Base-by-base conservation (phyloP, 176 grass and related monocot species). In the Rhynchospora breviuscula region DNA sequence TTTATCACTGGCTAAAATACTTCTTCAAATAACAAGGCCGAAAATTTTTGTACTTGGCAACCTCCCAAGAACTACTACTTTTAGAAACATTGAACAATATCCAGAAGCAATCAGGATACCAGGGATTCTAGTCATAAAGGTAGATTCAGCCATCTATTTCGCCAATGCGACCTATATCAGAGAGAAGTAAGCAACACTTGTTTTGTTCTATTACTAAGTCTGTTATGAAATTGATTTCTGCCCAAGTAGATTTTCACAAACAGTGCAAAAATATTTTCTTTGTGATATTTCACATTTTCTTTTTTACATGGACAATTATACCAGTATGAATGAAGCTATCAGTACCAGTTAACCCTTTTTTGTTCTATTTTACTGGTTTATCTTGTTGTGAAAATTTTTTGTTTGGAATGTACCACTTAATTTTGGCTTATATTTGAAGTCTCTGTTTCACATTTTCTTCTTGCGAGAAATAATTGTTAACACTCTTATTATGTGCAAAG, bases 91-190 rank as follows among this genome's bases (percentile, higher is more conserved):
- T 21, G 87, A 93, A 35, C 94, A 97, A 67, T 97, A 97, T 53
- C 86, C 91, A 1, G 91, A 97, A 46, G 91, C 94, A 59, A 87
- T 48, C 67, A 88, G 82, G 78, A 86, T 97, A 45, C 87, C 94
- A 5, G 91, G 89, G 21, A 17, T 91, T 71, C 61, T 93, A 21
- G 88, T 93, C 73, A 67, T 97, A 60, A 91, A 89, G 78, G 91
- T 93, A n/a, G 94, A 97, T 80, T 97, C 94, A n/a, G 89, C 89
- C 25, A 93, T 97, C 9, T 93, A 97, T 79, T 97, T 97, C 86
- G 86, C 89, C 33, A 97, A 97, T 79, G 91, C 94, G 18, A 97
- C 92, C 35, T 93, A 97, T 79, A 43, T 90, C 85, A 97, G 89
- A 81, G 94, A 97, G 64, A 97, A 91, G 94, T 97, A 89, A 89